Percentiles rank a stretch among this genome's conserved stretches.
Evolutionary conservation across 2,329 filamentous ascomycete species (phyloP).

Genomic region (Penicillium sp.): DNA sequence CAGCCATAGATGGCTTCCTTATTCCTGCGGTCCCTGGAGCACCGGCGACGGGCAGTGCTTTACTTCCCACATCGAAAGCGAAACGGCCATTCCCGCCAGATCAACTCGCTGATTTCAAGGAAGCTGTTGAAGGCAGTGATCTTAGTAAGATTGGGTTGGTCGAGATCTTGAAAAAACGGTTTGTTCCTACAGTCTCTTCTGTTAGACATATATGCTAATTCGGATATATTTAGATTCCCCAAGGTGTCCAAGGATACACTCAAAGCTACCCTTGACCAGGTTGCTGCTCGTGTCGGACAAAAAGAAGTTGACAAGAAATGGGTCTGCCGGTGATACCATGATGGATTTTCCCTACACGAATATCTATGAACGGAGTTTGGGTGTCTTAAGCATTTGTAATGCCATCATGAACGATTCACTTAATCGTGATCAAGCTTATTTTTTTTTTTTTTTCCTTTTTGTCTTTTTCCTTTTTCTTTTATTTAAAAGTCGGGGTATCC

Average conservation of each 20-base stretch:
- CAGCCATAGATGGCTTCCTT: slow-evolving; percentile 21
- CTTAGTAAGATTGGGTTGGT: slow-evolving; percentile 71
- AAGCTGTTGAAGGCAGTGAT: slow-evolving; percentile 66
- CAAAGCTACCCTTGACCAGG: slow-evolving; percentile 64
- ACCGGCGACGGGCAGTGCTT: slow-evolving; percentile 10
- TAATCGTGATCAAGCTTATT: neutral
- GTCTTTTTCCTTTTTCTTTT: too few species aligned
- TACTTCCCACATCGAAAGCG: slow-evolving; percentile 23
- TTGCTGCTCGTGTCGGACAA: slow-evolving; percentile 62
- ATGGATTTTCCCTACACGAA: neutral
- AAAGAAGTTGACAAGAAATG: slow-evolving; percentile 65
- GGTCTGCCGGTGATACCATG: slow-evolving; percentile 46
- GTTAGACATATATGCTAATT: slow-evolving; percentile 2
- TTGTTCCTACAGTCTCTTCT: slow-evolving; percentile 18
- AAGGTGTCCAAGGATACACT: slow-evolving; percentile 68
- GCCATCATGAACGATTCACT: neutral
- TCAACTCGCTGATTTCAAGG: slow-evolving; percentile 65
- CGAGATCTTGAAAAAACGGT: slow-evolving; percentile 70
- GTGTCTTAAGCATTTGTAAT: slow-evolving; percentile 4
- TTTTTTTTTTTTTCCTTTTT: neutral
- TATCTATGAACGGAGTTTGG: slow-evolving; percentile 3
- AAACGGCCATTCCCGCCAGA: slow-evolving; percentile 55
- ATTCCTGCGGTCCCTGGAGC: slow-evolving; percentile 13
- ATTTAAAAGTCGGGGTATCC: slow-evolving; percentile 1
- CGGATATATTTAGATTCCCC: slow-evolving; percentile 53